phyloP scores from a whole-genome alignment of 2,329 filamentous ascomycete genomes.

The Colletotrichum graminicola region DNA sequence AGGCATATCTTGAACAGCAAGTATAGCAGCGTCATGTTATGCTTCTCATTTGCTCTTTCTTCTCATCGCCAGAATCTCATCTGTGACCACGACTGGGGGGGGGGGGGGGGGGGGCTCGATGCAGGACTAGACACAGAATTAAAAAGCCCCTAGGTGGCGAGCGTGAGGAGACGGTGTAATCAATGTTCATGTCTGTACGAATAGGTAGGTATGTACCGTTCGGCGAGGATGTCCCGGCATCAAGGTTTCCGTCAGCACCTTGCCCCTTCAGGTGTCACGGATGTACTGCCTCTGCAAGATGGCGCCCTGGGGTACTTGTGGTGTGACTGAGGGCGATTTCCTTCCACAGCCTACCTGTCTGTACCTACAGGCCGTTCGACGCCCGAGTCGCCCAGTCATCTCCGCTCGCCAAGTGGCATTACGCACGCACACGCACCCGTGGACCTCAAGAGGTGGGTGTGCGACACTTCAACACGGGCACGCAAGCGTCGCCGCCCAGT shows the following conservation, averaged over 20 bases:
- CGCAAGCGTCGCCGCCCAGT: neutral
- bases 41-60: neutral
- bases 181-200: neutral
- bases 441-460: conserved; percentile 15
- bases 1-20: neutral
- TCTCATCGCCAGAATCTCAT: neutral
- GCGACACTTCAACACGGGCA: conserved; percentile 22
- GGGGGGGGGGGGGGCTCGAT: neutral
- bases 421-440: conserved; percentile 37
- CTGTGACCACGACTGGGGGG: neutral
- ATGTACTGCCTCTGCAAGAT: neutral
- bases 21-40: neutral
- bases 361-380: neutral
- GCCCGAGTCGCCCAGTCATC: conserved; percentile 8
- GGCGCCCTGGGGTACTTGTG: neutral
- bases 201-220: neutral
- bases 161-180: neutral
- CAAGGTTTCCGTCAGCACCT: conserved; percentile 2
- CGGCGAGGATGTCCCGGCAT: neutral
- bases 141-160: neutral
- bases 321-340: neutral
- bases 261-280: neutral
- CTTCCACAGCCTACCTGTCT: neutral
- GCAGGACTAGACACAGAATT: neutral
- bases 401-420: conserved; percentile 40